Conservation (phyloP, 2,329 filamentous ascomycete species). For the Dendryphion nanum region DNA sequence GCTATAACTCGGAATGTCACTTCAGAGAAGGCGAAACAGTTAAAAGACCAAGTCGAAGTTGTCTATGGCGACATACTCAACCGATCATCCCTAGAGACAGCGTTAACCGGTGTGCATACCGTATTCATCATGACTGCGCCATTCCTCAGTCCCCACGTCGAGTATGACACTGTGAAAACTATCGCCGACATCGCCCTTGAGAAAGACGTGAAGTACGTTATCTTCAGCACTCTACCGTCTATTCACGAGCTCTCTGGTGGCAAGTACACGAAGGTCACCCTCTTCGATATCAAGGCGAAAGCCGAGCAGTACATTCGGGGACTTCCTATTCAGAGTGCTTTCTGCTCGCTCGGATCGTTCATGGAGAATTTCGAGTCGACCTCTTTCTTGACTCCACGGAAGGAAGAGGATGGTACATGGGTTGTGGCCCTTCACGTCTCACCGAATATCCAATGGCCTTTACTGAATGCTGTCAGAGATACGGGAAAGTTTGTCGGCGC, state of each 20-base stretch:
- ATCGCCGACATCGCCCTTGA: slow-evolving; percentile 40
- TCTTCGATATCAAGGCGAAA: slow-evolving; percentile 46
- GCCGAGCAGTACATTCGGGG: too few species aligned
- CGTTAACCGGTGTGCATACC: slow-evolving; percentile 47
- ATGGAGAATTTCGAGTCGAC: slow-evolving; percentile 12
- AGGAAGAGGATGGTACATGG: slow-evolving; percentile 30
- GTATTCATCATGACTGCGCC: slow-evolving; percentile 51
- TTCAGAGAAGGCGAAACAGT: slow-evolving; percentile 31
- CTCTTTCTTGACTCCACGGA: slow-evolving; percentile 27
- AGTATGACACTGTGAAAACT: slow-evolving; percentile 34
- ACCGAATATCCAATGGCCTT: slow-evolving; percentile 29
- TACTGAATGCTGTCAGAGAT: slow-evolving; percentile 43
- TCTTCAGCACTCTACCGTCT: slow-evolving; percentile 42
- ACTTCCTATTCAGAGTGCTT: slow-evolving; percentile 29
- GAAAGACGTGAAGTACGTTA: slow-evolving; percentile 38
- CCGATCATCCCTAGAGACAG: slow-evolving; percentile 39
- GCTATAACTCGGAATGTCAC: slow-evolving; percentile 50
- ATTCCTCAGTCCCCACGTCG: slow-evolving; percentile 10
- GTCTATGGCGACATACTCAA: slow-evolving; percentile 44
- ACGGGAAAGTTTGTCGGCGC: slow-evolving; percentile 41
- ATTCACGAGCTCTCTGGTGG: slow-evolving; percentile 34
- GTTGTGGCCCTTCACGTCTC: slow-evolving; percentile 12
- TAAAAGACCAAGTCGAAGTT: slow-evolving; percentile 33
- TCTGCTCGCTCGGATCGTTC: slow-evolving; percentile 11
- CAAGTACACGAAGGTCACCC: slow-evolving; percentile 31